phyloP scores from a whole-genome alignment of 345 rosid species.

The Euphorbia peplus region DNA sequence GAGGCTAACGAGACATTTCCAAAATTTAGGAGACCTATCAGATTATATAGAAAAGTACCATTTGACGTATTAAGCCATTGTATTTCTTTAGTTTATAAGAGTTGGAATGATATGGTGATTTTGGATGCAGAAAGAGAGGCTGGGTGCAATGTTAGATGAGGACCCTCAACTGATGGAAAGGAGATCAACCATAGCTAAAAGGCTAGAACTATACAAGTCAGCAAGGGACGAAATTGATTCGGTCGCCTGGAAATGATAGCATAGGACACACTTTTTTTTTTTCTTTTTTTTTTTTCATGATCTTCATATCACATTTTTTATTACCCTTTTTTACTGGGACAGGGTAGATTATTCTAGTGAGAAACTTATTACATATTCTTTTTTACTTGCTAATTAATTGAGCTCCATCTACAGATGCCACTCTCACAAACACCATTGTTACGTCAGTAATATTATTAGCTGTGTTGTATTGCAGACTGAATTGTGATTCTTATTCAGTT shows the following conservation, averaged over 20 bases:
- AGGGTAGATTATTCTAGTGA: constrained; percentile 13
- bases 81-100: background rate
- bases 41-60: too few species aligned
- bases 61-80: too few species aligned
- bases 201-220: constrained; percentile 91
- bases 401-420: background rate
- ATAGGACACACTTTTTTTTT: too few species aligned
- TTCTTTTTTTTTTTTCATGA: background rate
- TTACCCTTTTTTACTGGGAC: constrained; percentile 9
- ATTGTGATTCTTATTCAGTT: too few species aligned
- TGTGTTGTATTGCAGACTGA: too few species aligned
- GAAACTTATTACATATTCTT: constrained; percentile 22
- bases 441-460: too few species aligned
- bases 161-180: constrained; percentile 95
- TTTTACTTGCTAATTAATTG: constrained; percentile 1
- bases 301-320: background rate
- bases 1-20: too few species aligned
- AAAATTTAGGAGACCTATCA: too few species aligned
- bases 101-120: background rate
- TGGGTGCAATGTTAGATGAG: constrained; percentile 91
- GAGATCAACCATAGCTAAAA: constrained; percentile 65
- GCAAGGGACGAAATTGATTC: constrained; percentile 96
- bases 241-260: constrained; percentile 85
- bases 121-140: constrained; percentile 69
- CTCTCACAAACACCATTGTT: background rate